Evolutionary conservation across 441 rosid genomes (phyloP).

Genomic region (Jatropha podagrica): DNA sequence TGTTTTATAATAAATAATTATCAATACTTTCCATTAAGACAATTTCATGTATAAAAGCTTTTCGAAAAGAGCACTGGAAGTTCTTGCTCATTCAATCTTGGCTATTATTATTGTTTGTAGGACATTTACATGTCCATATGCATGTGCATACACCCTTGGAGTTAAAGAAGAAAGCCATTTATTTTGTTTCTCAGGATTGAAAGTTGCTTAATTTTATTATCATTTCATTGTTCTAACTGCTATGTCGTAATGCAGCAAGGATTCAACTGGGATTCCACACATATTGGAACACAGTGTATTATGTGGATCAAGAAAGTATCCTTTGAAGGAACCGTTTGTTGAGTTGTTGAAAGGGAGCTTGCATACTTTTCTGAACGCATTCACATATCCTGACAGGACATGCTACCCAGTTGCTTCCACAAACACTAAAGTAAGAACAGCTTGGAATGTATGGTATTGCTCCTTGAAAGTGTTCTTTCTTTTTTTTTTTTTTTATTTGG

Average conservation of each 20-base stretch:
- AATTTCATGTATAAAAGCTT: no score
- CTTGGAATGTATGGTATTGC: background rate
- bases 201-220: constrained; percentile 9
- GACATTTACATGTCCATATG: background rate
- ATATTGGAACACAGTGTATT: constrained; percentile 94
- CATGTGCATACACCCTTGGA: background rate
- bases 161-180: background rate
- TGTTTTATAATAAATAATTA: background rate
- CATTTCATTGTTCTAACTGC: constrained; percentile 12
- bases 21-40: background rate
- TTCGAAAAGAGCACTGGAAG: no score
- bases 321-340: constrained; percentile 95
- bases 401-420: constrained; percentile 98
- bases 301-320: constrained; percentile 97
- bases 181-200: constrained; percentile 1
- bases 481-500: constrained; percentile 5
- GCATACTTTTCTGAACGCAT: constrained; percentile 89
- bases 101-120: background rate
- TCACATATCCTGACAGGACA: constrained; percentile 97
- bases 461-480: background rate
- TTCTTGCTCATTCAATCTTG: background rate
- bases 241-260: constrained; percentile 65
- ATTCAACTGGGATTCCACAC: constrained; percentile 98
- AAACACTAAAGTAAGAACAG: constrained; percentile 65
- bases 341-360: constrained; percentile 91